Conservation (phyloP, 768 basidiomycete genomes). For the Pluteus cervinus region DNA sequence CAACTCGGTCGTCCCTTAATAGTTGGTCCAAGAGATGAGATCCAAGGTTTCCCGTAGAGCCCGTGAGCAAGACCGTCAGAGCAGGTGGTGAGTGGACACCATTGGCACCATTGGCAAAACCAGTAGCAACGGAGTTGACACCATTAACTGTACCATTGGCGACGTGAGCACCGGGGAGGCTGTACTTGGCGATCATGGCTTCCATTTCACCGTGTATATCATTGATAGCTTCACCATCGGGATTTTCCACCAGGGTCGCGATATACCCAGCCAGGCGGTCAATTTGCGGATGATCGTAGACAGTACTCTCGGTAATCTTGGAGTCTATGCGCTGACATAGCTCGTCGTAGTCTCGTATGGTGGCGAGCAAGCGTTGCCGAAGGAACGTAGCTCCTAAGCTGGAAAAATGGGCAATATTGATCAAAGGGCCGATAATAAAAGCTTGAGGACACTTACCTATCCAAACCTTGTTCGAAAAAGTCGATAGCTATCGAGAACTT, state of each 20-base stretch:
- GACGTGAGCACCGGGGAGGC: too few relatives aligned
- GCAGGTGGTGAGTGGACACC: background rate
- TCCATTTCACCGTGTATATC: too few relatives aligned
- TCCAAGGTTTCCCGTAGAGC: constrained; percentile 35
- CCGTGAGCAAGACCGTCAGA: constrained; percentile 29
- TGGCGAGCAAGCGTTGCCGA: constrained; percentile 27
- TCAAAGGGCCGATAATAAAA: background rate
- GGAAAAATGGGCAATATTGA: background rate
- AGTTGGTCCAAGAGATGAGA: constrained; percentile 26
- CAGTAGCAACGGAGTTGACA: too few relatives aligned
- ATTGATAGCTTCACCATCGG: constrained; percentile 1
- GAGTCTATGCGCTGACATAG: constrained; percentile 14
- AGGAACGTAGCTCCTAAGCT: constrained; percentile 22
- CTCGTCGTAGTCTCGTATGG: constrained; percentile 19
- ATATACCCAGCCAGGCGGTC: constrained; percentile 16
- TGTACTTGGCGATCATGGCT: constrained; percentile 35
- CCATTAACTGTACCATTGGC: too few relatives aligned
- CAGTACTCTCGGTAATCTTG: constrained; percentile 22
- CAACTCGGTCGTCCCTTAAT: constrained; percentile 14
- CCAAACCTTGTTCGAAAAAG: constrained; percentile 24
- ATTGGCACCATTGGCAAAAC: too few relatives aligned
- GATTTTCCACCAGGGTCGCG: constrained; percentile 7
- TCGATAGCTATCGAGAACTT: constrained; percentile 11
- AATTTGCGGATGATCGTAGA: constrained; percentile 23
- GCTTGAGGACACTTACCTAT: constrained; percentile 13